Evolutionary conservation across 1,139 yeast species (phyloP), one percentile per base, ranked within the genome.

Genomic region (Scheffersomyces segobiensis): DNA sequence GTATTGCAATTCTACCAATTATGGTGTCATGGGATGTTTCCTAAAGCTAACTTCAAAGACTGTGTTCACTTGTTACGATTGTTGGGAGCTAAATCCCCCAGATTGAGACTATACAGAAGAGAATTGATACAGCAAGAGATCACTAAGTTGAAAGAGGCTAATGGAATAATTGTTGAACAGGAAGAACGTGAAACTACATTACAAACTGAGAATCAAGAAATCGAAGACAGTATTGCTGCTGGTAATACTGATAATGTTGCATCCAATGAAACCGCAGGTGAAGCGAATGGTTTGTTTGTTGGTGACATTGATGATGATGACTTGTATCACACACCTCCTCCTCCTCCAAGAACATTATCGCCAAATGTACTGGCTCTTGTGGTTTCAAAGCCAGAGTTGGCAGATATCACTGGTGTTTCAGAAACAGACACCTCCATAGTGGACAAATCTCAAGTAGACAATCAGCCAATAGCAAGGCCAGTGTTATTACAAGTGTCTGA

Each of bases 11-110:
- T 85, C 65, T 91, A 91, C 72, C 96, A 91, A 71, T 71, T 91
- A 46, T 91, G 97, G 97, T 93, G 93, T 32, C 97, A 91, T 70
- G 84, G 87, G 5, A 69, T 91, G 55, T 91, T 84, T 65, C 96
- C 97, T 12, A 87, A 87, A 71, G 93, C 96, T 2, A 87, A 83
- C 60, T 90, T 91, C 64, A 76, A 79, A 56, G 97, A 91, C 68
- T 88, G 84, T 63, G 67, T 79, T 22, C 73, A 69, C 49, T 64
- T 81, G 59, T 60, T 80, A 0, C 62, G 84, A 48, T 64, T 66
- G 5, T 73, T 76, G 56, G 78, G 78, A 2, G 65, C 70, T 20
- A 71, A 76, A 60, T 73, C 80, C 18, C 65, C 76, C 1, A 72
- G 71, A 32, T 65, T 79, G 59, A 75, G 68, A 55, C 57, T 72